Evolutionary conservation across 2,329 filamentous ascomycete genomes (phyloP), one percentile per base, ranked within the genome.

Genomic region (Falciphora oryzae): DNA sequence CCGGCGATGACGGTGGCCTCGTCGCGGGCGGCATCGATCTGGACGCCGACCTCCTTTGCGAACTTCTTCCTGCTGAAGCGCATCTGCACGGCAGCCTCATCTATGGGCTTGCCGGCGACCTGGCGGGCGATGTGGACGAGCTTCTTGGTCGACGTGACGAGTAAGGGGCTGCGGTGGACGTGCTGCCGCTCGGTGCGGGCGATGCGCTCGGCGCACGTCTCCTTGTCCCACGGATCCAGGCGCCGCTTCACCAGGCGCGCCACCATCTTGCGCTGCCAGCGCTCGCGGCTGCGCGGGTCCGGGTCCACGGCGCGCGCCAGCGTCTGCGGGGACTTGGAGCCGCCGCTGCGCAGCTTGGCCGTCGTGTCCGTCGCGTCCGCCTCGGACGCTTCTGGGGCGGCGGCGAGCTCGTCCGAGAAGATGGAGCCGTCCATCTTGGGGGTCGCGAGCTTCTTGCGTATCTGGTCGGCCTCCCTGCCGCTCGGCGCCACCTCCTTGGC

Each of bases 11-110:
- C 90, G 69, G 97, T 81, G 50, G 95, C 95, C 72, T 89, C 80
- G 73, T 97, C 91, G 65, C 89, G 86, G 1, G 94, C 93, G 71
- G 91, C 84, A 73, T 95, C 86, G 25, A 99, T 80, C 73, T 95
- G 91, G 73, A 87, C 88, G 70, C 85, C 80, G 32, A 98, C 86
- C 72, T 97, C 92, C 69, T 85, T 81, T 8, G 94, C 91, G 68
- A 90, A 90, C 80, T 93, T 94, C 85, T 99, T 99, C 81, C 92
- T 92, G 76, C 89, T 94, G 80, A 94, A 98, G 65, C 89, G 86
- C 92, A 99, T 97, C 82, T 99, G 95, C 64, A 91, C 79, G 69
- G 98, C 91, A 18, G 95, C 95, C 50, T 99, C 93, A 65, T 96
- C 92, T 67, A 99, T 82, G n/a, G 89, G 89, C 84, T 97, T 98